phyloP scores from a whole-genome alignment of 1,284 basidiomycete genomes.

The Melampsora americana region DNA sequence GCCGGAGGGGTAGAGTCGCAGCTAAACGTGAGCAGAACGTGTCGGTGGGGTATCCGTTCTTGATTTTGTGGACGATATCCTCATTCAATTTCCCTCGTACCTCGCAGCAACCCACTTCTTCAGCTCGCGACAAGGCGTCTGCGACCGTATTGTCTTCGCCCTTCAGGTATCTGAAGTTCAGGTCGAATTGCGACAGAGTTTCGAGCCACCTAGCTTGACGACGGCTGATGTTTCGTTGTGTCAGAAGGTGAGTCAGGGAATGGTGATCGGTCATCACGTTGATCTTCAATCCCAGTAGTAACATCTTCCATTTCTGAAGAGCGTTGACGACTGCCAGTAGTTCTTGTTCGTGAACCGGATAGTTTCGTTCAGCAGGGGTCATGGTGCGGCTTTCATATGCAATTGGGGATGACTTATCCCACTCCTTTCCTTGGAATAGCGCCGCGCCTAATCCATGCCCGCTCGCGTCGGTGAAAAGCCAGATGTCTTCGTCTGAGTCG shows the following conservation, averaged over 20 bases:
- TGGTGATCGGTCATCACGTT: slow-evolving; percentile 13
- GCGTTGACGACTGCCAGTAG: slow-evolving; percentile 37
- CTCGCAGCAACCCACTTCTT: not conserved
- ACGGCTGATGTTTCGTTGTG: slow-evolving; percentile 48
- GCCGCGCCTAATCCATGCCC: slow-evolving; percentile 34
- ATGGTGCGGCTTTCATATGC: slow-evolving; percentile 44
- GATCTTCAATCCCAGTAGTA: slow-evolving; percentile 10
- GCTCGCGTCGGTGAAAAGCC: slow-evolving; percentile 42
- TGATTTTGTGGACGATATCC: not conserved
- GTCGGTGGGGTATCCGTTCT: not conserved
- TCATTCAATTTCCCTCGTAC: no score
- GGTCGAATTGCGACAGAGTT: not conserved
- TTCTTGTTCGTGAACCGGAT: slow-evolving; percentile 40
- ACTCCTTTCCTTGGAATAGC: slow-evolving; percentile 32
- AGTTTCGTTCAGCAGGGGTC: slow-evolving; percentile 44
- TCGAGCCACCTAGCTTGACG: not conserved
- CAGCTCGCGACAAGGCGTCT: slow-evolving; percentile 20
- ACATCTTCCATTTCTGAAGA: slow-evolving; percentile 44
- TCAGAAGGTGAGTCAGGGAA: slow-evolving; percentile 12
- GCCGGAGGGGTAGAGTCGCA: not conserved
- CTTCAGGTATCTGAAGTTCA: not conserved
- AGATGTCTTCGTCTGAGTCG: slow-evolving; percentile 45
- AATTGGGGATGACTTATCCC: slow-evolving; percentile 27
- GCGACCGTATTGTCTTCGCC: slow-evolving; percentile 10
- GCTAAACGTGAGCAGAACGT: not conserved